Evolutionary conservation across 169 alveolate genomes (phyloP), one percentile per base, ranked within the genome.

Genomic region (Plasmodium malariae): DNA sequence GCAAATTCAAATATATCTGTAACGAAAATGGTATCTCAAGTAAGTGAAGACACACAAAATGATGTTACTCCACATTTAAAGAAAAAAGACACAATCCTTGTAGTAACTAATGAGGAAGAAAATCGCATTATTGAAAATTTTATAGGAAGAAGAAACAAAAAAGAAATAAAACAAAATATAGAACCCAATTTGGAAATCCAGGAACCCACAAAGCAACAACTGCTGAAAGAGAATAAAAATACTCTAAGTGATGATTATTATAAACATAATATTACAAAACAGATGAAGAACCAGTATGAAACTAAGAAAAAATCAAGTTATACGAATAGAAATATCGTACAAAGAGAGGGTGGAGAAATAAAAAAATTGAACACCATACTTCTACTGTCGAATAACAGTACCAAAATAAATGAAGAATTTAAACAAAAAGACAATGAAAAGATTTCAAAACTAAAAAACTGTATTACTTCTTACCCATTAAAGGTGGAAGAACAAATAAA

Each of bases 111-210:
- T n/a, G 76, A 78, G 9, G 89, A 76, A 63, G 70, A 45, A 78
- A 63, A 55, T 78, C n/a, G 59, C 28, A 78, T 78, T 43, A 78
- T 78, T 30, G 89, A 78, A 62, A 63, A 78, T 26, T 78, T 78
- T 63, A 78, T 78, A 11, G 69, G 48, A 63, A 78, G 63, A 69
- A 78, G 48, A n/a, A n/a, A n/a, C n/a, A n/a, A n/a, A n/a, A n/a
- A n/a, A n/a, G n/a, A n/a, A n/a, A n/a, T n/a, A n/a, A n/a, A n/a
- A n/a, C n/a, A n/a, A n/a, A n/a, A n/a, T n/a, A n/a, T 34, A 70
- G 28, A 45, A 3, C 49, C 4, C 11, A 60, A 57, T 28, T 32
- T 14, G n/a, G 21, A 65, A 45, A 36, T 40, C 34, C 14, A 30
- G 24, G 30, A 48, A 36, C 3, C n/a, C 36, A 72, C 67, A 36